Base-by-base conservation (phyloP, 495 filamentous ascomycete species). In the Podospora conica region DNA sequence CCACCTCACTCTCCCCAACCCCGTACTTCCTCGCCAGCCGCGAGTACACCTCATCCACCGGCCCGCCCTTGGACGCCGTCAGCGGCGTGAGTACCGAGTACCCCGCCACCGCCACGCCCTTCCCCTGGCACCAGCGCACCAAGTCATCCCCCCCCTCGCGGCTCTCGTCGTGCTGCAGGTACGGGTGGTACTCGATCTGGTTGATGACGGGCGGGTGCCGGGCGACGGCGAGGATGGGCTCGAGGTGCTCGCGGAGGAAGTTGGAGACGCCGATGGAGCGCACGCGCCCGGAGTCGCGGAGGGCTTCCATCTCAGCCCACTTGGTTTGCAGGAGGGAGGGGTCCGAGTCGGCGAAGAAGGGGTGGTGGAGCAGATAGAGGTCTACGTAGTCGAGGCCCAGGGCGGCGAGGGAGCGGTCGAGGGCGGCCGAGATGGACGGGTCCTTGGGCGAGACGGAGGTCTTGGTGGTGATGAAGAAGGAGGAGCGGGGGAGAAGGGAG, bases 141-240 rank as follows among this genome's bases (percentile, higher is more conserved):
- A 96, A 81, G n/a, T 78, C 40, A 1, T 48, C 40, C 15, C 18
- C 40, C 18, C 5, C 40, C 10, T 33, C 29, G n/a, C n/a, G 3
- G 6, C 31, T 11, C 3, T 40, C 72, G 1, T 78, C 79, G 74
- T 89, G 92, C 75, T 96, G 93, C 40, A 96, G 82, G 74, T 97
- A 96, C 0, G 91, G 89, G 71, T 96, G 90, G 70, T 85, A 94
- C 76, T 97, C 92, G 66, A 96, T 90, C 80, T 96, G 92, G 76
- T 97, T 96, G 70, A 92, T 83, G 2, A 81, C 86, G 0, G 93
- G 93, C 12, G 79, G 73, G 22, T 85, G 73, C 53, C 80, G 86
- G 21, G 90, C 88, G 0, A 86, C 91, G 63, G 85, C 76, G 12
- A 96, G 76, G 48, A 89, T 84, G 2, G 83, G 81, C 70, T 92